Evolutionary conservation across 306 rosid genomes (phyloP).

Genomic region (Vigna nakashimae): DNA sequence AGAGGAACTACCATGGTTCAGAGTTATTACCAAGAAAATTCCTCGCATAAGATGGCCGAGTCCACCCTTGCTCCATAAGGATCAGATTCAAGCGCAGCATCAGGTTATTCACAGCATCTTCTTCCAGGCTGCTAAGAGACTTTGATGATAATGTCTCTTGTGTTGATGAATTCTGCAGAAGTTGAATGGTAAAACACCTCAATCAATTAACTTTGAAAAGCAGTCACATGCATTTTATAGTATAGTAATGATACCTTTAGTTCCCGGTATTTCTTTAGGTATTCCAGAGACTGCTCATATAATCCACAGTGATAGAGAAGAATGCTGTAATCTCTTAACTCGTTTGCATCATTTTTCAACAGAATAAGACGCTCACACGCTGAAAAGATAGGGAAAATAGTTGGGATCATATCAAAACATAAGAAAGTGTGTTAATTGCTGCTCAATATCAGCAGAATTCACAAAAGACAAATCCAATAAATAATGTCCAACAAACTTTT

Average conservation of each 20-base stretch:
- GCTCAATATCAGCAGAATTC: background rate
- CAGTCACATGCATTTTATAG: background rate
- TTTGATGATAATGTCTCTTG: slow-evolving; percentile 43
- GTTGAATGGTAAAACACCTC: slow-evolving; percentile 5
- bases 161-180: slow-evolving; percentile 57
- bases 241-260: slow-evolving; percentile 55
- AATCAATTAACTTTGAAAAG: slow-evolving; percentile 29
- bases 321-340: slow-evolving; percentile 86
- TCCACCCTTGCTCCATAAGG: slow-evolving; percentile 85
- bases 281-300: slow-evolving; percentile 67
- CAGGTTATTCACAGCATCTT: slow-evolving; percentile 72
- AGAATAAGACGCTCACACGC: slow-evolving; percentile 95
- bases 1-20: slow-evolving; percentile 74
- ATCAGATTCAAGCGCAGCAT: slow-evolving; percentile 72
- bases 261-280: slow-evolving; percentile 64
- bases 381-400: slow-evolving; percentile 47
- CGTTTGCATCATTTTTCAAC: slow-evolving; percentile 68
- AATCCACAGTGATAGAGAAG: slow-evolving; percentile 95
- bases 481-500: background rate
- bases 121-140: slow-evolving; percentile 57
- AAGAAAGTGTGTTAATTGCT: background rate
- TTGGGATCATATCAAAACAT: slow-evolving; percentile 27
- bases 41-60: slow-evolving; percentile 53
- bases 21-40: slow-evolving; percentile 73
- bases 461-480: slow-evolving; percentile 1